Percentiles rank a stretch among this genome's conserved stretches.
Evolutionary conservation across 2,329 filamentous ascomycete genomes (phyloP).

Genomic region (Ceratocystis eucalypticola): DNA sequence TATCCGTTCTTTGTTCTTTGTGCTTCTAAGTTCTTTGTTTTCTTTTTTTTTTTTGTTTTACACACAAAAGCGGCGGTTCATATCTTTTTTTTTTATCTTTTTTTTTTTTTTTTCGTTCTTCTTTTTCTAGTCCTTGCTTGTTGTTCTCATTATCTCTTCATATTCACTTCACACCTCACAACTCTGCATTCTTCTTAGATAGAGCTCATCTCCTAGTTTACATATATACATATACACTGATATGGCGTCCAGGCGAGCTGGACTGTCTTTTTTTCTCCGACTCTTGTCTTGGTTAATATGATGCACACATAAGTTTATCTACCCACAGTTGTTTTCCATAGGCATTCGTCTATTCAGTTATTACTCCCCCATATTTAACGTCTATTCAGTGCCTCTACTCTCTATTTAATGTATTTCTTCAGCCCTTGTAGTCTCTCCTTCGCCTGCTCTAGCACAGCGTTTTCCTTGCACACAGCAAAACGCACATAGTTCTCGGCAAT

Average conservation of each 20-base stretch:
- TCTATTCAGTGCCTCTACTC: background rate
- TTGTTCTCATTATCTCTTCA: slow-evolving; percentile 4
- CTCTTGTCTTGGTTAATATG: background rate
- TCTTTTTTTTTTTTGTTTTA: background rate
- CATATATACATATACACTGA: background rate
- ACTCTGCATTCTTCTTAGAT: slow-evolving; percentile 3
- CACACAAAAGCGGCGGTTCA: background rate
- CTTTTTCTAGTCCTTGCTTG: background rate
- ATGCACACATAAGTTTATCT: background rate
- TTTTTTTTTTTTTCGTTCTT: too few relatives aligned
- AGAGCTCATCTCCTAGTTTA: background rate
- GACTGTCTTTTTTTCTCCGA: background rate
- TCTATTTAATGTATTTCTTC: slow-evolving; percentile 50
- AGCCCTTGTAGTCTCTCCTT: slow-evolving; percentile 61
- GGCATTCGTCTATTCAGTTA: too few relatives aligned
- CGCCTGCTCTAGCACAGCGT: slow-evolving; percentile 66
- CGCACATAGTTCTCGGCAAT: slow-evolving; percentile 87
- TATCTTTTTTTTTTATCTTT: too few relatives aligned
- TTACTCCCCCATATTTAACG: background rate
- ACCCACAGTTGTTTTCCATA: background rate
- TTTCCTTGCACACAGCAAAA: slow-evolving; percentile 93
- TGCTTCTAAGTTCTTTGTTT: background rate
- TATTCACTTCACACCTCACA: background rate
- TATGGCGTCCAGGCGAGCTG: background rate
- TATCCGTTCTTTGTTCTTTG: background rate